phyloP scores from a whole-genome alignment of 2,329 filamentous ascomycete species.

The Fusarium anguioides region DNA sequence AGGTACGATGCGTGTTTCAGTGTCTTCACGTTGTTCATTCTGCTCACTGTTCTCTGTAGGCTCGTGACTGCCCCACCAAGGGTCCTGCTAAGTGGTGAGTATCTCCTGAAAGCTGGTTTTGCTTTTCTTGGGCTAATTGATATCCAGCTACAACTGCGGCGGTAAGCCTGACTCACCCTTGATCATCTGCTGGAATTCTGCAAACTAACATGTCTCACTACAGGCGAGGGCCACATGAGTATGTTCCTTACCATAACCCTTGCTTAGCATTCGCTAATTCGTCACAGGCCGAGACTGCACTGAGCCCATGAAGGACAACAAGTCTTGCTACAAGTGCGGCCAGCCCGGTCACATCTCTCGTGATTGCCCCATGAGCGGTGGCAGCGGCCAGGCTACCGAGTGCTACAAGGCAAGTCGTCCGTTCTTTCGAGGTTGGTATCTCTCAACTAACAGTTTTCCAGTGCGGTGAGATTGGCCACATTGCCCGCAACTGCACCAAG shows the following conservation, averaged over 20 bases:
- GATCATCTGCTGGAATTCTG: not conserved
- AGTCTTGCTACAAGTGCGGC: constrained; percentile 82
- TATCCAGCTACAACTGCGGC: constrained; percentile 80
- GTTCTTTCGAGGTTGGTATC: not conserved
- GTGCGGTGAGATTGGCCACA: constrained; percentile 96
- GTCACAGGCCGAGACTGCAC: constrained; percentile 86
- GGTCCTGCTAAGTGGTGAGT: constrained; percentile 83
- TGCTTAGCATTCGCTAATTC: constrained; percentile 19
- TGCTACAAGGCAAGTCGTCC: constrained; percentile 80
- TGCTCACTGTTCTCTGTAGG: constrained; percentile 58
- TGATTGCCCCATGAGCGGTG: constrained; percentile 74
- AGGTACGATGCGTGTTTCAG: constrained; percentile 64
- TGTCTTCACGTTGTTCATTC: not conserved
- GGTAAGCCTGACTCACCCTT: constrained; percentile 60
- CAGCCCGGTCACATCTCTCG: constrained; percentile 91
- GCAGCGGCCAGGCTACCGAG: constrained; percentile 68
- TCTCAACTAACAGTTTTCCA: constrained; percentile 45
- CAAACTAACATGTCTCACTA: constrained; percentile 44
- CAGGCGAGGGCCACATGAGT: constrained; percentile 81
- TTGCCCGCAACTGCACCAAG: constrained; percentile 89
- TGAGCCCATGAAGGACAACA: constrained; percentile 86
- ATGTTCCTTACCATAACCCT: constrained; percentile 53
- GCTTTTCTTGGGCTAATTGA: constrained; percentile 6
- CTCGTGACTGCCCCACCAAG: constrained; percentile 87
- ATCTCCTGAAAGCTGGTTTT: not conserved